phyloP scores from a whole-genome alignment of 257 asterid genomes.

The Scutellaria barbata region DNA sequence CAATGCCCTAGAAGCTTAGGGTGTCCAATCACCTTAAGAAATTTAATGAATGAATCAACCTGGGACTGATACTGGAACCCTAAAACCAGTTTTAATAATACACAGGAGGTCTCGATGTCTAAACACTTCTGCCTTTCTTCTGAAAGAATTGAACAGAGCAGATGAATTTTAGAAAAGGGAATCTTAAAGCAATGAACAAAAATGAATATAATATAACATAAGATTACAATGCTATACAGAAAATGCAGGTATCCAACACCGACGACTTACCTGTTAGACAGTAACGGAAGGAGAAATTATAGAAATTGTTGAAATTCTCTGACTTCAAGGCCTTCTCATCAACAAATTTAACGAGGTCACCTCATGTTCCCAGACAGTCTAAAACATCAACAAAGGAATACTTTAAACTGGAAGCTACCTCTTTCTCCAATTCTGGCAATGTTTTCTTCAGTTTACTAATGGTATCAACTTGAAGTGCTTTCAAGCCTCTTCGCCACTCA shows the following conservation, averaged over 20 bases:
- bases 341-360: conserved; percentile 29
- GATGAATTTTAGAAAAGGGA: conserved; percentile 14
- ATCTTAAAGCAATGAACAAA: background rate
- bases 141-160: conserved; percentile 41
- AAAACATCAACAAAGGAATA: conserved; percentile 18
- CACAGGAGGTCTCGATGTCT: conserved; percentile 78
- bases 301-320: conserved; percentile 65
- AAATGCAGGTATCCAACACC: conserved; percentile 3
- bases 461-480: conserved; percentile 71
- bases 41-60: conserved; percentile 60
- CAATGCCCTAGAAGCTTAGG: conserved; percentile 25
- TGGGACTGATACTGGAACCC: conserved; percentile 63
- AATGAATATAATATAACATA: conserved; percentile 1
- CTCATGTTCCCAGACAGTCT: conserved; percentile 26
- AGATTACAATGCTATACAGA: background rate
- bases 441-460: conserved; percentile 72
- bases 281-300: conserved; percentile 66
- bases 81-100: conserved; percentile 72
- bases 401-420: conserved; percentile 47
- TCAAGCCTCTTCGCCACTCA: conserved; percentile 89
- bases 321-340: conserved; percentile 48
- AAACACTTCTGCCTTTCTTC: conserved; percentile 92
- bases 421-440: conserved; percentile 79
- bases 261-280: conserved; percentile 66
- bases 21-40: conserved; percentile 60